Evolutionary conservation across 352 stramenopile genomes (phyloP), one percentile per base, ranked within the genome.

Genomic region (Aphanomyces astaci): DNA sequence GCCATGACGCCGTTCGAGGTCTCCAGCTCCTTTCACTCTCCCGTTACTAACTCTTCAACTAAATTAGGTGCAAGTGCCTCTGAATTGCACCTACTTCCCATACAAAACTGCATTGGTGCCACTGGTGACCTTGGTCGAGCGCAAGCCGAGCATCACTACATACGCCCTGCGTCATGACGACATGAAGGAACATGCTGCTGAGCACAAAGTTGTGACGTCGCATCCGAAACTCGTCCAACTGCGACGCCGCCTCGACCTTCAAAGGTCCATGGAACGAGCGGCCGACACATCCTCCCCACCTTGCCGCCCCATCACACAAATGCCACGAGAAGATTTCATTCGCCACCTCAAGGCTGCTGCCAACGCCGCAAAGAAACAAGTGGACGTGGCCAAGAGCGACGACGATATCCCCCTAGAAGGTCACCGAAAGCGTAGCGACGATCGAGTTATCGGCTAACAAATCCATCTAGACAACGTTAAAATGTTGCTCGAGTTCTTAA

Each of bases 51-150:
- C n/a, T n/a, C n/a, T n/a, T n/a, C 30, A 33, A 33, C 51, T 1
- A 36, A 59, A 28, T 59, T 33, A 64, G 1, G 84, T 91, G 19
- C 56, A 73, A 0, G 71, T 71, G 11, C 68, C 84, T 1, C 53
- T 64, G 1, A 77, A 81, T 71, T 92, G 82, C 68, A 74, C 75
- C 2, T 92, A 92, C 53, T 92, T 87, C 11, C 80, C 82, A 13
- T 73, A 88, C 73, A 65, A 81, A 27, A 75, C 72, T 0, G 82
- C 82, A n/a, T 70, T 86, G 17, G 75, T 91, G 19, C 78, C 84
- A 2, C 68, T 89, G 45, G 82, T 92, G 66, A 84, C 78, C 2
- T 77, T 90, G 0, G 9, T 76, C 5, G 80, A 89, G 60, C 66
- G 67, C 19, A 32, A 33, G 51, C 24, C 25, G 7, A 40, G 25